These are phyloP conservation scores for Russula compacta DNA, from an alignment of 768 basidiomycete genomes.

Conservation along the genomic window DNA sequence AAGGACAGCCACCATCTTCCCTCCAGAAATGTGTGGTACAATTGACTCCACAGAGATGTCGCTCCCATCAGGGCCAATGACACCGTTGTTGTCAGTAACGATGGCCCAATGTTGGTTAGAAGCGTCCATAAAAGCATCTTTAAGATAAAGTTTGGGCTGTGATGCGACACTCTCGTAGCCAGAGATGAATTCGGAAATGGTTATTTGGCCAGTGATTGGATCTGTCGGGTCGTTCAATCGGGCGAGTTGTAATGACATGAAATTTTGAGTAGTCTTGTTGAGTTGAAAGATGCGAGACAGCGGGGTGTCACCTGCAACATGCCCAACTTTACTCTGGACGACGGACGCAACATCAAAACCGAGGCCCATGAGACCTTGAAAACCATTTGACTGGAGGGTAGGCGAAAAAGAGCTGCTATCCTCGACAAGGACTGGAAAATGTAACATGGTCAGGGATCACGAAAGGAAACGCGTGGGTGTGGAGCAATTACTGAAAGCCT, in stretches of 20 bases:
- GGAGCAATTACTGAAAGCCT: conserved; percentile 51
- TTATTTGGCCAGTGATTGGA: conserved; percentile 52
- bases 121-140: conserved; percentile 47
- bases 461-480: not conserved
- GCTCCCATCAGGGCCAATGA: conserved; percentile 70
- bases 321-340: conserved; percentile 47
- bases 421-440: conserved; percentile 45
- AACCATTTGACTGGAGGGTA: conserved; percentile 51
- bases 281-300: conserved; percentile 59
- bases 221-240: conserved; percentile 48
- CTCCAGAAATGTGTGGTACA: conserved; percentile 55
- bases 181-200: conserved; percentile 54
- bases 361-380: conserved; percentile 65
- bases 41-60: conserved; percentile 53
- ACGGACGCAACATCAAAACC: conserved; percentile 69
- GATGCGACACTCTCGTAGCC: conserved; percentile 51
- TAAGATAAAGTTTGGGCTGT: conserved; percentile 58
- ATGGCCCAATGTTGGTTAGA: conserved; percentile 79
- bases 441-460: not conserved
- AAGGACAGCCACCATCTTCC: conserved; percentile 61
- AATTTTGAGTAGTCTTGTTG: conserved; percentile 47
- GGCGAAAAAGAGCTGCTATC: conserved; percentile 56
- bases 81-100: conserved; percentile 54
- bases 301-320: conserved; percentile 43
- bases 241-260: conserved; percentile 59